These are phyloP conservation scores for Boletus rex-veris DNA, from an alignment of 768 basidiomycete species.

Conservation along the genomic window DNA sequence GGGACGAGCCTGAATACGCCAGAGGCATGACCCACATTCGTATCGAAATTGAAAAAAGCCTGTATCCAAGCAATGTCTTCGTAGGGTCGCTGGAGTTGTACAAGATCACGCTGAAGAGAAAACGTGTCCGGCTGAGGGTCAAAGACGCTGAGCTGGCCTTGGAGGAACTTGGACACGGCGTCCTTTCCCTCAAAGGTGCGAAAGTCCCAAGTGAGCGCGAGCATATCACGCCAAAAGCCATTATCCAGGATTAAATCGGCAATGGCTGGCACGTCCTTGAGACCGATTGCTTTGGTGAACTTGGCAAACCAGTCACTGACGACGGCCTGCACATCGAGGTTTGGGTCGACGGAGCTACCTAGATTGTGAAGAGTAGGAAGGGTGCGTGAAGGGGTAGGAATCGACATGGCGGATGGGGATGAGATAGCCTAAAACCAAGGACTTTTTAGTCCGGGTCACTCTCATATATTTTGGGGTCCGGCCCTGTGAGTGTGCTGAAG, in stretches of 20 bases:
- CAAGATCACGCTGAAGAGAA: slow-evolving; percentile 19
- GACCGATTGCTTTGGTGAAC: slow-evolving; percentile 34
- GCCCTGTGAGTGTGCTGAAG: neutral
- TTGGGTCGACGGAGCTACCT: slow-evolving; percentile 23
- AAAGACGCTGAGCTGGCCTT: slow-evolving; percentile 38
- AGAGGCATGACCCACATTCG: slow-evolving; percentile 35
- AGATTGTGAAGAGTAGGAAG: slow-evolving; percentile 27
- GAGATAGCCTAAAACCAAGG: neutral
- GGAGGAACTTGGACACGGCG: slow-evolving; percentile 43
- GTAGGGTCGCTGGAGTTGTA: slow-evolving; percentile 26
- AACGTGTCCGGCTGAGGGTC: slow-evolving; percentile 19
- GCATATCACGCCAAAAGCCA: slow-evolving; percentile 56
- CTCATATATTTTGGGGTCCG: neutral
- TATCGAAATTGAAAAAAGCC: slow-evolving; percentile 43
- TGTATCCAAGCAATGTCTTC: slow-evolving; percentile 44
- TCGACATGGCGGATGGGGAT: slow-evolving; percentile 5
- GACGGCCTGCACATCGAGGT: slow-evolving; percentile 36
- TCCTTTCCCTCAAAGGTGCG: slow-evolving; percentile 49
- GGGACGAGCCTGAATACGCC: slow-evolving; percentile 50
- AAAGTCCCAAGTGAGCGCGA: slow-evolving; percentile 63
- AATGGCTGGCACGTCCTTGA: slow-evolving; percentile 35
- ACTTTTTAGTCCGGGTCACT: neutral
- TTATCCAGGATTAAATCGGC: slow-evolving; percentile 32
- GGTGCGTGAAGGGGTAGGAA: neutral
- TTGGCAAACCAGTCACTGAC: slow-evolving; percentile 41